Percentiles rank a stretch among this genome's conserved stretches.
Conservation (phyloP, 805 yeast genomes). For the Naumovozyma castellii region DNA sequence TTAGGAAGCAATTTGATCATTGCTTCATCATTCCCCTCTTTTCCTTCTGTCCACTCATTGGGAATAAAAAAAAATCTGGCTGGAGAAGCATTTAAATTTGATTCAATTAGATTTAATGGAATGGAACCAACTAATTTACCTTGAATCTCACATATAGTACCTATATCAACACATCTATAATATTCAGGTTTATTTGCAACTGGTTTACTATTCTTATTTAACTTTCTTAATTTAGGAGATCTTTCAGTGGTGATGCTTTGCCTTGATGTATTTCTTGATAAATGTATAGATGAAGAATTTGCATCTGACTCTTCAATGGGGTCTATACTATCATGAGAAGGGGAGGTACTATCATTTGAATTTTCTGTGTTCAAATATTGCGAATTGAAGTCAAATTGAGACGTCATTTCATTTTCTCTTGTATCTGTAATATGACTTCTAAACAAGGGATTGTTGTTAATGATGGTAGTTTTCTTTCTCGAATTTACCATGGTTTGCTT, state of each 20-base stretch:
- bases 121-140: not conserved
- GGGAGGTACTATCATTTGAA: constrained; percentile 1
- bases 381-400: constrained; percentile 9
- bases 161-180: not conserved
- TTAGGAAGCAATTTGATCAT: constrained; percentile 1
- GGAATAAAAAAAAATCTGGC: not conserved
- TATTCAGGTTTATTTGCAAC: not conserved
- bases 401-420: not conserved
- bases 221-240: not conserved
- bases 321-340: constrained; percentile 2
- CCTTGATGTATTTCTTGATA: not conserved
- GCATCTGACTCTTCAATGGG: constrained; percentile 6
- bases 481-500: constrained; percentile 3
- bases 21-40: not conserved
- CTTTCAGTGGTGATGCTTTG: not conserved
- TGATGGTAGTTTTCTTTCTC: not conserved
- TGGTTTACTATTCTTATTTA: not conserved
- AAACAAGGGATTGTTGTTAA: constrained; percentile 9
- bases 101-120: not conserved
- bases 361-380: constrained; percentile 4
- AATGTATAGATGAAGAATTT: not conserved
- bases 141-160: not conserved
- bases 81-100: not conserved
- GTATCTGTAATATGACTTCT: not conserved
- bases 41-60: not conserved